Base-by-base conservation (phyloP, 495 filamentous ascomycete genomes). In the Daldinia caldariorum region DNA sequence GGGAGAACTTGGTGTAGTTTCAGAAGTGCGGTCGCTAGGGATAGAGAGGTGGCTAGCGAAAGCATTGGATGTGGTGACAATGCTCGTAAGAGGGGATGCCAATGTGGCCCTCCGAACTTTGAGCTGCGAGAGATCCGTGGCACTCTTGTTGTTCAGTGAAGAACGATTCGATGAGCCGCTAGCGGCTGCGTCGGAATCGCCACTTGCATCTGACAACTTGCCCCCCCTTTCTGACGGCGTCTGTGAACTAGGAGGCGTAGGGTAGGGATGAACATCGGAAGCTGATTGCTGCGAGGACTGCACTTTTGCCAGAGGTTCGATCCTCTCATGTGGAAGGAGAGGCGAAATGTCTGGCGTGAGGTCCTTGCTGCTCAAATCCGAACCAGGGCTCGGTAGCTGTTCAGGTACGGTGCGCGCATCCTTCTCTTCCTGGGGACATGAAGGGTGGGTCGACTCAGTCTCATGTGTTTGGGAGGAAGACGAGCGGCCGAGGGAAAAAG, bases 11-110 rank as follows among this genome's bases (percentile, higher is more conserved):
- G 86, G 82, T 64, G 85, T 81, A 75, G 88, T 87, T 75, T 84
- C 81, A 63, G 85, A 74, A 77, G 78, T 74, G 79, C 81, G 80
- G 67, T 84, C 84, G 73, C 84, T 87, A 53, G 92, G 92, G 64
- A 92, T 94, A 70, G 89, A 93, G 71, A 94, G 85, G 77, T 94
- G 88, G 60, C 85, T 83, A 76, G 91, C 89, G 79, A 88, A 84
- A 74, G 93, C 89, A 74, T 84, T 82, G 34, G 83, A 86, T 71
- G 87, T 87, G 66, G 88, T 87, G 68, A 90, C 87, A 69, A 92
- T 81, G 75, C 84, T 88, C 53, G 89, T 89, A 62, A 91, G 81
- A 61, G 92, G 89, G 53, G 85, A 85, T 65, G 86, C 80, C 47
- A 84, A 59, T 58, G 84, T 83, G 59, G 79, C 72, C 69, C 85